Evolutionary conservation across 441 rosid species (phyloP).

Genomic region (Populus hybrid): DNA sequence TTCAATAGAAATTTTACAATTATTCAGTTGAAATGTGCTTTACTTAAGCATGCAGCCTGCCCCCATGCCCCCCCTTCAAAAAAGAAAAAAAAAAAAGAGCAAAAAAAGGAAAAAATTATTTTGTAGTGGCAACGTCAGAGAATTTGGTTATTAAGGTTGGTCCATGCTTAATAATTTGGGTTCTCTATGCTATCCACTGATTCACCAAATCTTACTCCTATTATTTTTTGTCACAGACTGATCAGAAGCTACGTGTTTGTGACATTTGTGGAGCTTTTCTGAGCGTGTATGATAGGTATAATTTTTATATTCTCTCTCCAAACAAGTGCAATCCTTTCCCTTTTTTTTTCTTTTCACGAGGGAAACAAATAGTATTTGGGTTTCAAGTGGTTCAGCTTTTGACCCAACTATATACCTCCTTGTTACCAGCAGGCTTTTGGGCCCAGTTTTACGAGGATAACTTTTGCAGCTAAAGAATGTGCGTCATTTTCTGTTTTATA

Average conservation of each 20-base stretch:
- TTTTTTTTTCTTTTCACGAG: slow-evolving; percentile 22
- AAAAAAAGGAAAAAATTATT: no score
- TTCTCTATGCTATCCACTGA: not conserved
- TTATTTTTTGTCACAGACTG: slow-evolving; percentile 62
- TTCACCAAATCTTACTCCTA: not conserved
- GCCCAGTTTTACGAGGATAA: slow-evolving; percentile 99
- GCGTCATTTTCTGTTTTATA: slow-evolving; percentile 84
- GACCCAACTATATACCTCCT: slow-evolving; percentile 90
- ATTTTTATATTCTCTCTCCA: slow-evolving; percentile 23
- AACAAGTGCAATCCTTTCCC: not conserved
- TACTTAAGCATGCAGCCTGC: no score
- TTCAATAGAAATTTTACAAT: not conserved
- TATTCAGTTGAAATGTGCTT: no score
- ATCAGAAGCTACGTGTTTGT: slow-evolving; percentile 98
- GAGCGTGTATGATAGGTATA: slow-evolving; percentile 98
- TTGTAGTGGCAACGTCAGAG: not conserved
- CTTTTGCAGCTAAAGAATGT: slow-evolving; percentile 99
- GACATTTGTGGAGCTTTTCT: slow-evolving; percentile 99
- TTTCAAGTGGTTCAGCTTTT: slow-evolving; percentile 89
- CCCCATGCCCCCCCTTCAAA: no score
- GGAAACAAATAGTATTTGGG: slow-evolving; percentile 54
- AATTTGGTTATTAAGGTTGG: no score
- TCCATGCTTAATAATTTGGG: not conserved
- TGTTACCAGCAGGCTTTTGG: slow-evolving; percentile 99
- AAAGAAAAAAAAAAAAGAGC: no score